Evolutionary conservation across 164 flowering plant species (phyloP).

Genomic region (Berberis vulgaris): DNA sequence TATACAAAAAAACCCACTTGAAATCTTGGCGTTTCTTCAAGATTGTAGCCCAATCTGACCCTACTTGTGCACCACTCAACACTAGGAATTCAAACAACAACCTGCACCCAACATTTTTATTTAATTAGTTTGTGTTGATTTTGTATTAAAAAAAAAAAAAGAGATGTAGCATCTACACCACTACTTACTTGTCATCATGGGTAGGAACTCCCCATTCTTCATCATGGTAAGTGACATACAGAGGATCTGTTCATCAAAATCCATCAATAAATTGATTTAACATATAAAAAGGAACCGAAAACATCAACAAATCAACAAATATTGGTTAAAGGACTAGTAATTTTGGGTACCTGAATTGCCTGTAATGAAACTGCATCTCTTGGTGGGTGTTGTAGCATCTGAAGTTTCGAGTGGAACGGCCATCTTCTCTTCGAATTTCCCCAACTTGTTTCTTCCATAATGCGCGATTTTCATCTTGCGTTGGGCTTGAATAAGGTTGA

Average conservation of each 20-base stretch:
- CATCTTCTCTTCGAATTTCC: constrained; percentile 33
- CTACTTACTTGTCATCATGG: constrained; percentile 71
- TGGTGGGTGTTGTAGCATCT: constrained; percentile 9
- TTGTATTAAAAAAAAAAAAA: no score
- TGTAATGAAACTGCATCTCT: constrained; percentile 80
- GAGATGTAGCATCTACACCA: no score
- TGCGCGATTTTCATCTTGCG: constrained; percentile 78
- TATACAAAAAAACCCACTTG: constrained; percentile 30
- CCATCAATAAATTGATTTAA: no score
- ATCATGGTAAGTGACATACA: constrained; percentile 85
- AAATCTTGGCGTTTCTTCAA: constrained; percentile 66
- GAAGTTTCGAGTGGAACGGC: constrained; percentile 22
- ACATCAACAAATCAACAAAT: not conserved
- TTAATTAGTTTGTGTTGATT: no score
- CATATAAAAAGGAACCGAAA: no score
- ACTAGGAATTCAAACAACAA: constrained; percentile 76
- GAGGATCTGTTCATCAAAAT: constrained; percentile 43
- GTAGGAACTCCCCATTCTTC: constrained; percentile 96
- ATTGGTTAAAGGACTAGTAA: not conserved
- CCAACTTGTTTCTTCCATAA: constrained; percentile 71
- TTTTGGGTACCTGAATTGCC: constrained; percentile 59
- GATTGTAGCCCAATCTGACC: constrained; percentile 88
- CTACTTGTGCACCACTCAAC: constrained; percentile 76
- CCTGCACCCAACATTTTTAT: constrained; percentile 23
- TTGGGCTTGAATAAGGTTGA: constrained; percentile 54